Evolutionary conservation across 176 grass and related monocot genomes (phyloP).

Genomic region (Oryza coarctata): DNA sequence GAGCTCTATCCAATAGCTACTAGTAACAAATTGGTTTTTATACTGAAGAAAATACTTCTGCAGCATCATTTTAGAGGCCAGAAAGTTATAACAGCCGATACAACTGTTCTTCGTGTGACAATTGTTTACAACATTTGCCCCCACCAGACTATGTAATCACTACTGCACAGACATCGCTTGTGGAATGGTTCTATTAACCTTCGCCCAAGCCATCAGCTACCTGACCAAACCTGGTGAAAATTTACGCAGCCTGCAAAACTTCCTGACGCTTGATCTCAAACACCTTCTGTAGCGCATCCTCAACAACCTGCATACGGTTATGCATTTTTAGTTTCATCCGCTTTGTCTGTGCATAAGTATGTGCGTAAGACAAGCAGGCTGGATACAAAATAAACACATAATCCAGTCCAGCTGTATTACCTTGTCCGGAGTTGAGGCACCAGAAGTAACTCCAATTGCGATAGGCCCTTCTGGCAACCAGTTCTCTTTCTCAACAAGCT

Average conservation of each 20-base stretch:
- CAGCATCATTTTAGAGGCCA: background rate
- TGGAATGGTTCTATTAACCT: conserved; percentile 31
- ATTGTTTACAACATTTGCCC: conserved; percentile 20
- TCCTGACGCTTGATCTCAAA: conserved; percentile 94
- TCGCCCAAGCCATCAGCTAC: conserved; percentile 14
- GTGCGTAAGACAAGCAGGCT: background rate
- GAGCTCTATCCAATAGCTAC: background rate
- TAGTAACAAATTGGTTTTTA: background rate
- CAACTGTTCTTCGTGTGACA: conserved; percentile 4
- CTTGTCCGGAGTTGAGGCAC: conserved; percentile 97
- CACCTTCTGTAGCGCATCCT: conserved; percentile 65
- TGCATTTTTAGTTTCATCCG: background rate
- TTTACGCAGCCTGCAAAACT: conserved; percentile 59
- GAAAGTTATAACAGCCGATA: conserved; percentile 24
- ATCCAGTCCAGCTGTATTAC: conserved; percentile 26
- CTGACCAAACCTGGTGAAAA: conserved; percentile 3
- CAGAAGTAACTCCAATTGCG: conserved; percentile 84
- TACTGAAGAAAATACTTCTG: background rate
- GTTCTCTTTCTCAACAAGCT: conserved; percentile 86
- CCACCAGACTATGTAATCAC: conserved; percentile 7
- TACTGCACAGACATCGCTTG: conserved; percentile 47
- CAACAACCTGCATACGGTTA: conserved; percentile 59
- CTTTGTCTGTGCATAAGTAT: background rate
- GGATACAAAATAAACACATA: background rate
- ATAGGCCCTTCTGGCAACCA: conserved; percentile 79